phyloP scores from a whole-genome alignment of 2,329 filamentous ascomycete species.

The Lachnellula occidentalis region DNA sequence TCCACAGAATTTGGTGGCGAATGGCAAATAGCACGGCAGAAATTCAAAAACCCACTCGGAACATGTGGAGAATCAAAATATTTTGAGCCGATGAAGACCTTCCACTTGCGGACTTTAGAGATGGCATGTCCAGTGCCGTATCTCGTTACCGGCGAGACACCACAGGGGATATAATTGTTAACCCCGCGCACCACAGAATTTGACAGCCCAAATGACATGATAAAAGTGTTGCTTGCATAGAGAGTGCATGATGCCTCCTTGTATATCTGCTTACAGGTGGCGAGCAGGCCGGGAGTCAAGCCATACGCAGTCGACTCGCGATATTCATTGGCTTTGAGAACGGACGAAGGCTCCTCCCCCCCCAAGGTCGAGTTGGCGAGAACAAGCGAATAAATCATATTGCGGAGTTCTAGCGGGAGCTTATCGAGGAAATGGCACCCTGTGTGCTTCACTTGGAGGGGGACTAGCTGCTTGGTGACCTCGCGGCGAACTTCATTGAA shows the following conservation, averaged over 20 bases:
- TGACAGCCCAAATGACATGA: conserved; percentile 4
- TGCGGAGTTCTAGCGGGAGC: conserved; percentile 4
- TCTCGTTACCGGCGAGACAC: no score
- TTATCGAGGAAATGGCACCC: background rate
- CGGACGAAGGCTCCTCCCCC: background rate
- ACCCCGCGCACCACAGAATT: no score
- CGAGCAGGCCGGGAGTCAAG: conserved; percentile 1
- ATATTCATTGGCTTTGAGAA: background rate
- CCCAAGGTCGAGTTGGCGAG: conserved; percentile 5
- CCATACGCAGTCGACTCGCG: background rate
- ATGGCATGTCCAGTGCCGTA: background rate
- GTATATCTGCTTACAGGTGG: conserved; percentile 3
- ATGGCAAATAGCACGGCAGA: background rate
- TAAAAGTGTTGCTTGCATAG: conserved; percentile 9
- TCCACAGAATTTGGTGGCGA: background rate
- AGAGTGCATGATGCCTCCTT: conserved; percentile 6
- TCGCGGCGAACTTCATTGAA: no score
- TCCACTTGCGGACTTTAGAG: background rate
- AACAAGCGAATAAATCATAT: conserved; percentile 6
- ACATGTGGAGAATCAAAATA: background rate
- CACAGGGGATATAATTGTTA: no score
- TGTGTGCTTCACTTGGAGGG: background rate
- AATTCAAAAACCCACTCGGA: background rate
- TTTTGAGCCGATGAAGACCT: background rate
- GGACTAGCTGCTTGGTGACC: background rate